Percentiles rank a stretch among this genome's conserved stretches.
phyloP scores from a whole-genome alignment of 352 stramenopile species.

The Globisporangium yorkense region DNA sequence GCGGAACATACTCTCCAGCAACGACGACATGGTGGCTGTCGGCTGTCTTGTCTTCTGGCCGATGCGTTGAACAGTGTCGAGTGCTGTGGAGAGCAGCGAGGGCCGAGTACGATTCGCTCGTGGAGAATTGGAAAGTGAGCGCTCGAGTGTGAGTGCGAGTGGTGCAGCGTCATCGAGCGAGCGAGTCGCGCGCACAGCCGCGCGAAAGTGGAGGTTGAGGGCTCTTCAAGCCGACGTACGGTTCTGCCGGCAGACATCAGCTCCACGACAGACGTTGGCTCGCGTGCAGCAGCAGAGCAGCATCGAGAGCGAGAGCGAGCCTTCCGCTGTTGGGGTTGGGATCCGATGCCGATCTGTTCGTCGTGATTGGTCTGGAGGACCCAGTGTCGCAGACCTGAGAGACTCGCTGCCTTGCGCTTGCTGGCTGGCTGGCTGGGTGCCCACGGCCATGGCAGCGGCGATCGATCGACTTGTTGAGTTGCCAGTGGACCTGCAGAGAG shows the following conservation, averaged over 20 bases:
- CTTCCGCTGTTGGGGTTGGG: background rate
- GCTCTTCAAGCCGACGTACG: background rate
- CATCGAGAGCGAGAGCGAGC: background rate
- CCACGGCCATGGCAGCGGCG: background rate
- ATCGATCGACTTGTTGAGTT: too few species aligned
- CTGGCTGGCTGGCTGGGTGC: background rate
- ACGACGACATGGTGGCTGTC: background rate
- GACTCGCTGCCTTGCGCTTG: background rate
- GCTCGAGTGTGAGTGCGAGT: too few species aligned
- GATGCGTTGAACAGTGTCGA: background rate
- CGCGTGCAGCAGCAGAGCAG: background rate
- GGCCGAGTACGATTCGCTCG: background rate
- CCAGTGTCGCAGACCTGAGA: background rate
- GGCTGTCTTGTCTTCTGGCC: background rate
- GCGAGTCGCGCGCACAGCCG: background rate
- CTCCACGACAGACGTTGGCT: too few species aligned
- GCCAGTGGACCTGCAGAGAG: too few species aligned
- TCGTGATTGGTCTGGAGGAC: background rate
- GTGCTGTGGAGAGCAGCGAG: background rate
- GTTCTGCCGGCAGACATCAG: background rate
- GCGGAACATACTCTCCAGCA: slow-evolving; percentile 25
- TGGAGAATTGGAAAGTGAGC: slow-evolving; percentile 1
- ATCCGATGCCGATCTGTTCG: too few species aligned
- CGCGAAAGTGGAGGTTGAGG: background rate
- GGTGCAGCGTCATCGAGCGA: background rate